Evolutionary conservation across 176 grass and related monocot genomes (phyloP).

Genomic region (Triticum urartu): DNA sequence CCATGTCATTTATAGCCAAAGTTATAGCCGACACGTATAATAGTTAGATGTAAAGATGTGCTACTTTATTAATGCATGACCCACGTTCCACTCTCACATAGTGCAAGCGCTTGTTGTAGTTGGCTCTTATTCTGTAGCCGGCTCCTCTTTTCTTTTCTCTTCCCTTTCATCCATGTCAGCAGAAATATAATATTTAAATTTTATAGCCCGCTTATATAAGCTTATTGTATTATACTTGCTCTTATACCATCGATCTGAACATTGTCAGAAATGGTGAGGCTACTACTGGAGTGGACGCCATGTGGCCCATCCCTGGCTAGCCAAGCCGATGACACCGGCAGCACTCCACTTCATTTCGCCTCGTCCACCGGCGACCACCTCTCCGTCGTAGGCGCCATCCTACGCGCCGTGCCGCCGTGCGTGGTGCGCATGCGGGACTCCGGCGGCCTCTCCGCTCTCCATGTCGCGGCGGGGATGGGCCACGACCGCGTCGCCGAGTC

Average conservation of each 20-base stretch:
- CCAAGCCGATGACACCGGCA: not conserved
- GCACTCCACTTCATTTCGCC: slow-evolving; percentile 23
- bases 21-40: no score
- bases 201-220: no score
- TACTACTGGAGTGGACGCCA: slow-evolving; percentile 5
- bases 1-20: no score
- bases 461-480: slow-evolving; percentile 30
- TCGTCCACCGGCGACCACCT: not conserved
- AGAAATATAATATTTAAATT: no score
- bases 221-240: no score
- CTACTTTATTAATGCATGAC: no score
- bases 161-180: no score
- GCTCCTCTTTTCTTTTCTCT: no score
- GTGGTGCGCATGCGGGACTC: not conserved
- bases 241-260: not conserved
- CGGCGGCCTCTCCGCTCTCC: not conserved
- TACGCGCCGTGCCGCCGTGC: not conserved
- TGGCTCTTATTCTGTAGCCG: no score
- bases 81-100: no score
- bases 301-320: not conserved
- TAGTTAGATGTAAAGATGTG: no score
- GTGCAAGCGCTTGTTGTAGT: no score
- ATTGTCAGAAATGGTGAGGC: not conserved
- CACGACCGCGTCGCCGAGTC: not conserved
- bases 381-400: not conserved